Evolutionary conservation across 169 alveolate genomes (phyloP).

Genomic region (Babesia divergens): DNA sequence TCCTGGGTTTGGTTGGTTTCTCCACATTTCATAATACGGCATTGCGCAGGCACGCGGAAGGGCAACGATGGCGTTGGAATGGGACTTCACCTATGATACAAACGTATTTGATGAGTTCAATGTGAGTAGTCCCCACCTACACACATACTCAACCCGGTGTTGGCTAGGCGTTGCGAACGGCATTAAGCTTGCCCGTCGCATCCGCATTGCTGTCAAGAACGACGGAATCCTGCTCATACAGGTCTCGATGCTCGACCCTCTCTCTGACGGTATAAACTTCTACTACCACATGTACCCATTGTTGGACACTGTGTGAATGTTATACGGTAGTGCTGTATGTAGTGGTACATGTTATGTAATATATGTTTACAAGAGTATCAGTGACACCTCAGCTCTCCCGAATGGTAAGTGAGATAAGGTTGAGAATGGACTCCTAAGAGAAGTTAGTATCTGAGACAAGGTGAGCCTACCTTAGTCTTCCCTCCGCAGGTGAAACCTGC

Average conservation of each 20-base stretch:
- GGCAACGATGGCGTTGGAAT: constrained; percentile 48
- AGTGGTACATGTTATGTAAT: not conserved
- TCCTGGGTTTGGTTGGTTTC: constrained; percentile 54
- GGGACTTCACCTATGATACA: constrained; percentile 63
- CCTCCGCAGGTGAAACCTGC: constrained; percentile 81
- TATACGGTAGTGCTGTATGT: not conserved
- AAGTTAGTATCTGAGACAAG: constrained; percentile 31
- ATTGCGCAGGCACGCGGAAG: constrained; percentile 34
- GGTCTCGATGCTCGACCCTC: constrained; percentile 33
- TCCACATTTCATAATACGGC: not conserved
- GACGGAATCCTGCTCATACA: constrained; percentile 62
- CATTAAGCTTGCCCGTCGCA: constrained; percentile 36
- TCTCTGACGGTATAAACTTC: constrained; percentile 49
- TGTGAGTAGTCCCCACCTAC: constrained; percentile 26
- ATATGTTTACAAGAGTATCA: not conserved
- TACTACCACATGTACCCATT: constrained; percentile 62
- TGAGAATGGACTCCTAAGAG: constrained; percentile 54
- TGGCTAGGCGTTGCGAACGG: constrained; percentile 63
- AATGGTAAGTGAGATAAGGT: constrained; percentile 36
- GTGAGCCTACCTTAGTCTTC: constrained; percentile 45
- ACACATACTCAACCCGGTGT: constrained; percentile 54
- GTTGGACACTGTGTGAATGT: constrained; percentile 19
- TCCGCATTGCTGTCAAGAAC: constrained; percentile 42
- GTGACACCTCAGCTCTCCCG: constrained; percentile 1
- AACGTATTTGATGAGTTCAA: constrained; percentile 59